Evolutionary conservation across 352 stramenopile species (phyloP).

Genomic region (Phytophthora idaei): DNA sequence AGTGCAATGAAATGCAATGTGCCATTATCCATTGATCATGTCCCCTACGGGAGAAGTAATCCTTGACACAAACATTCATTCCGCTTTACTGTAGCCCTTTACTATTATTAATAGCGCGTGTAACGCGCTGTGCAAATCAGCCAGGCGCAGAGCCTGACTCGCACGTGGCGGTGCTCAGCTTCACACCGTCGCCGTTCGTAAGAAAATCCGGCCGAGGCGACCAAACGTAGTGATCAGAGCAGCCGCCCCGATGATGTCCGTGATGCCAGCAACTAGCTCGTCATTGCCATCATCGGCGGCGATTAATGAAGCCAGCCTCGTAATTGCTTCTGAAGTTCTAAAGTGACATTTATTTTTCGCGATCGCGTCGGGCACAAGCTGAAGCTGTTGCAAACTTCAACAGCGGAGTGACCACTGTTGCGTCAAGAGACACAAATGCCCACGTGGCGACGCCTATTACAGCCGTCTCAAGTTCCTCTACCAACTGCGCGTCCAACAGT

Average conservation of each 20-base stretch:
- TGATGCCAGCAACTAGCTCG: background rate
- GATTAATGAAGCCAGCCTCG: background rate
- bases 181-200: slow-evolving; percentile 20
- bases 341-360: slow-evolving; percentile 1
- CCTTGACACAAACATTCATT: slow-evolving; percentile 24
- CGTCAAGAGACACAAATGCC: slow-evolving; percentile 4
- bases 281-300: slow-evolving; percentile 9
- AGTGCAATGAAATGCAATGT: background rate
- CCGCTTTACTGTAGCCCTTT: background rate
- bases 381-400: slow-evolving; percentile 4
- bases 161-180: slow-evolving; percentile 19
- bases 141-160: slow-evolving; percentile 6
- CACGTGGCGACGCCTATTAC: background rate
- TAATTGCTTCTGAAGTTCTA: background rate
- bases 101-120: too few species aligned
- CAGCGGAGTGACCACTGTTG: slow-evolving; percentile 8
- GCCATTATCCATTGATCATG: slow-evolving; percentile 32
- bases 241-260: slow-evolving; percentile 2
- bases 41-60: slow-evolving; percentile 9
- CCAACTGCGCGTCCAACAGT: slow-evolving; percentile 2
- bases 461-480: slow-evolving; percentile 9
- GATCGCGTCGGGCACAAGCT: background rate
- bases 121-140: slow-evolving; percentile 3
- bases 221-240: background rate
- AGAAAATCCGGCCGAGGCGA: slow-evolving; percentile 24